Evolutionary conservation across 164 flowering plant genomes (phyloP), one percentile per base, ranked within the genome.

Genomic region (Vitis riparia): DNA sequence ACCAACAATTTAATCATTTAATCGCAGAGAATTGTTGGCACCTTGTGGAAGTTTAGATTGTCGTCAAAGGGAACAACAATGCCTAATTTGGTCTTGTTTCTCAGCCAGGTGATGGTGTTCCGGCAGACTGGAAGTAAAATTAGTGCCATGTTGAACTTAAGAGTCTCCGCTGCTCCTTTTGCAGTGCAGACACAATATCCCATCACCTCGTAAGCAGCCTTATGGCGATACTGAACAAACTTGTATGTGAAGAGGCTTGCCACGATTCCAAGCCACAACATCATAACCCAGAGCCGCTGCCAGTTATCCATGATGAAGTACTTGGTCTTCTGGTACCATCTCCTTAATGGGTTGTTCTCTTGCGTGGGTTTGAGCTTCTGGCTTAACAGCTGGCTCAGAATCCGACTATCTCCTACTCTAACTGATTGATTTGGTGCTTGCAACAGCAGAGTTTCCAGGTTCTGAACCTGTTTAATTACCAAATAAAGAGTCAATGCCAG

Each of bases 61-160:
- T 89, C 91, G 47, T 89, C 93, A 44, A 89, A 87, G 1, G 93
- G 93, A 9, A 89, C 87, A 9, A 59, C 78, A 4, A 70, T 68
- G 2, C 91, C 91, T 37, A 89, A 66, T 61, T 77, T 85, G 83
- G 94, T 89, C 76, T 80, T 86, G 85, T 82, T 86, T 65, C 94
- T 70, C 8, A 89, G 91, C 90, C 91, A 89, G 16, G 94, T 89
- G 9, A 86, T 87, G 66, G 94, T 87, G 81, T 89, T 89, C 14
- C 94, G 84, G 72, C 91, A 89, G 16, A 89, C 91, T 0, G 94
- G 91, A 4, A 89, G 82, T 17, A 89, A 65, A 48, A 89, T 83
- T 50, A 89, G 63, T 0, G 94, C 94, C 94, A 89, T 87, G 79
- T 89, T 89, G 84, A 89, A 83, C 68, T 89, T 87, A 47, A 85